Evolutionary conservation across 257 asterid species (phyloP), one percentile per base, ranked within the genome.

Genomic region (Verbena officinalis): DNA sequence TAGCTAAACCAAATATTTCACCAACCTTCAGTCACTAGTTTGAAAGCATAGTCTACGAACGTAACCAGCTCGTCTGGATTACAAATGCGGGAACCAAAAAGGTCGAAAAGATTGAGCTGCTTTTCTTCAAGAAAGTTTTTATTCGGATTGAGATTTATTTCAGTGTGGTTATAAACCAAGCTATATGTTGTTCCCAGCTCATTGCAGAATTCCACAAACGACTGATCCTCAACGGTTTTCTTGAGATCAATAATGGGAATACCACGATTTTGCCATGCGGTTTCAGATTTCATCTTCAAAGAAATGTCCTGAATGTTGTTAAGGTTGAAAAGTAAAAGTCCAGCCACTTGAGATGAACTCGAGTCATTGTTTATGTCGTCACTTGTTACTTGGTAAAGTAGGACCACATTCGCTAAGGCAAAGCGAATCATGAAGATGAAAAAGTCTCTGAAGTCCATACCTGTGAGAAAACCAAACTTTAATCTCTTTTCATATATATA

Each of bases 381-480:
- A 24, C 48, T 53, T 44, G 68, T 45, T 62, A 84, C 60, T 68
- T 79, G 81, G 78, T 64, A 66, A 56, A 94, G 83, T 40, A 81
- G 80, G 78, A 81, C 69, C 55, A 78, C 45, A 71, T 81, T 90
- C 80, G 96, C 97, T 51, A 88, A 71, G 40, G 97, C 75, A 59
- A 88, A 83, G n/a, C 96, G 95, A 75, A 62, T 73, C 83, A 86
- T 61, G 84, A 90, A 85, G 60, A 69, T 63, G 73, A 90, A 93
- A 70, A 90, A 81, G 67, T 94, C 96, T 30, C 70, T 55, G 71
- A 90, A 90, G 67, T 94, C 80, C 95, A 94, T 90, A 60, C 97
- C 97, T 89, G 72, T 69, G 64, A 62, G 72, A 27, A 27, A 27
- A 27, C 2, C 33, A 27, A 5, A 27, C 33, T 5, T 27, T 27